Conservation (phyloP, 352 stramenopile species). For the Globisporangium camurandrum region DNA sequence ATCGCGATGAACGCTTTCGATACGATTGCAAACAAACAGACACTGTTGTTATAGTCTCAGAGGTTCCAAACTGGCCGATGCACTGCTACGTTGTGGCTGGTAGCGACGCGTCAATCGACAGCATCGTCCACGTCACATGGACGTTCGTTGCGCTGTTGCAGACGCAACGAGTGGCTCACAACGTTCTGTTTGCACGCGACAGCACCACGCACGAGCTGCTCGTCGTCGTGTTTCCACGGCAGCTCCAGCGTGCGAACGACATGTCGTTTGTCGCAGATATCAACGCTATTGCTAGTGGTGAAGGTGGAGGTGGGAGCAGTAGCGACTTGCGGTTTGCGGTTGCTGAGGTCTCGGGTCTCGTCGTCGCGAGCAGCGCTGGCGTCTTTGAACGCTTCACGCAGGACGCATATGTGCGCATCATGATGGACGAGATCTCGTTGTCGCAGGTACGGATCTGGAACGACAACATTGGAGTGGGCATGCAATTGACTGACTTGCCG, state of each 20-base stretch:
- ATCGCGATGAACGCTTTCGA: slow-evolving; percentile 23
- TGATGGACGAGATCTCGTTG: slow-evolving; percentile 44
- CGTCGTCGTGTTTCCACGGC: slow-evolving; percentile 51
- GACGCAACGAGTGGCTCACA: slow-evolving; percentile 29
- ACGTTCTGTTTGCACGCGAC: slow-evolving; percentile 32
- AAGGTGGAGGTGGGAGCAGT: neutral
- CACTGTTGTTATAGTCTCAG: slow-evolving; percentile 12
- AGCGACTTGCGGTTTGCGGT: slow-evolving; percentile 40
- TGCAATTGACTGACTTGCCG: neutral
- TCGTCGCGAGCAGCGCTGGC: slow-evolving; percentile 28
- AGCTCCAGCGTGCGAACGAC: slow-evolving; percentile 45
- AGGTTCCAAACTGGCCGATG: slow-evolving; percentile 33
- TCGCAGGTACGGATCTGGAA: slow-evolving; percentile 17
- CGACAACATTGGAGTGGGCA: neutral
- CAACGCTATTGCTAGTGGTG: neutral
- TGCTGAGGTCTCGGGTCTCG: slow-evolving; percentile 48
- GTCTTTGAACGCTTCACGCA: slow-evolving; percentile 31
- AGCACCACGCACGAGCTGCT: slow-evolving; percentile 2
- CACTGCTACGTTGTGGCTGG: slow-evolving; percentile 31
- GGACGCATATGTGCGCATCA: slow-evolving; percentile 26
- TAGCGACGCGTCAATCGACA: neutral
- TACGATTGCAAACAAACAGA: neutral
- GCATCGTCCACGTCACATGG: slow-evolving; percentile 26
- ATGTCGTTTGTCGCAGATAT: slow-evolving; percentile 1
- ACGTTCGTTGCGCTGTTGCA: slow-evolving; percentile 36